Conservation (phyloP, 2,329 filamentous ascomycete genomes). For the Colletotrichum sp. region DNA sequence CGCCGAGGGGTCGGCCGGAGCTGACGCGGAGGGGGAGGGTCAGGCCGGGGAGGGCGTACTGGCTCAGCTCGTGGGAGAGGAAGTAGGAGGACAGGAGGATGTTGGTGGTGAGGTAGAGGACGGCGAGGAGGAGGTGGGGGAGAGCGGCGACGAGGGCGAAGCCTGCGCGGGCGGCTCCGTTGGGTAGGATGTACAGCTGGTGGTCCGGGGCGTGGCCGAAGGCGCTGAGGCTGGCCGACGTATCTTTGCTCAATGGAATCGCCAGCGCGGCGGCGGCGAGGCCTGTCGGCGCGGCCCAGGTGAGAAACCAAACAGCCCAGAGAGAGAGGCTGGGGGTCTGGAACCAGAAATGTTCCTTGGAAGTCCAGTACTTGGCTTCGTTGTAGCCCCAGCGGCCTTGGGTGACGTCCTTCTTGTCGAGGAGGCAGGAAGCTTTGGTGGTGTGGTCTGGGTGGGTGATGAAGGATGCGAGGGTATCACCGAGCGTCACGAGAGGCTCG, state of each 20-base stretch:
- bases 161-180: slow-evolving; percentile 27
- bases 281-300: slow-evolving; percentile 42
- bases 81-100: slow-evolving; percentile 51
- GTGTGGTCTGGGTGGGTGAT: slow-evolving; percentile 48
- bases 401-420: slow-evolving; percentile 51
- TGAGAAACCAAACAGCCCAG: slow-evolving; percentile 44
- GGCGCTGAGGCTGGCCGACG: slow-evolving; percentile 34
- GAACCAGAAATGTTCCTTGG: slow-evolving; percentile 48
- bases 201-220: slow-evolving; percentile 43
- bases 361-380: slow-evolving; percentile 48
- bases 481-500: slow-evolving; percentile 52
- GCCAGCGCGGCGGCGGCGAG: slow-evolving; percentile 45
- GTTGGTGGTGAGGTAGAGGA: slow-evolving; percentile 54
- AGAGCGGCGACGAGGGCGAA: slow-evolving; percentile 46
- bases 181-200: slow-evolving; percentile 34
- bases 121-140: slow-evolving; percentile 53
- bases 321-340: slow-evolving; percentile 44
- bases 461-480: slow-evolving; percentile 57
- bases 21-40: slow-evolving; percentile 48
- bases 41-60: slow-evolving; percentile 41
- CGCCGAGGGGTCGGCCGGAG: slow-evolving; percentile 45
- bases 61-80: slow-evolving; percentile 54
- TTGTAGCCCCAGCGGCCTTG: slow-evolving; percentile 46
- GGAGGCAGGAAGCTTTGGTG: slow-evolving; percentile 48
- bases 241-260: slow-evolving; percentile 33